Conservation (phyloP, 139 green algal genomes). For the Chlamydomonas asymmetrica region DNA sequence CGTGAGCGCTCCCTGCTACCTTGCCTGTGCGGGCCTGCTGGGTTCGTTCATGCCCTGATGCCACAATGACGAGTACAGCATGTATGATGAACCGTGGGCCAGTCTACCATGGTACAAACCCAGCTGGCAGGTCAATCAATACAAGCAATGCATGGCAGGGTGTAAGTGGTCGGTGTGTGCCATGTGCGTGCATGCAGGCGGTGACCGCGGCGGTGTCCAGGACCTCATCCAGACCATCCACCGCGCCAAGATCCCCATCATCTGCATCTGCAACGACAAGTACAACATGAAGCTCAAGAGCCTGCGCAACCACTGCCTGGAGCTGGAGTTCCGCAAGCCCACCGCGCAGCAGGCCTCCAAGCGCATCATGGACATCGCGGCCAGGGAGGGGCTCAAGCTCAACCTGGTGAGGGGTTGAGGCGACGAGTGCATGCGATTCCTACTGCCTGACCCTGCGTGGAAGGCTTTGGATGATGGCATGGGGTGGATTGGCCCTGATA, state of each 20-base stretch:
- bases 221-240: conserved; percentile 95
- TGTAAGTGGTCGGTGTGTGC: not conserved
- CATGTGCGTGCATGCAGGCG: conserved; percentile 49
- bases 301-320: conserved; percentile 85
- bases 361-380: conserved; percentile 75
- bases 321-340: conserved; percentile 87
- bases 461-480: conserved; percentile 4
- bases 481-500: no score
- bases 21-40: not conserved
- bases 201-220: conserved; percentile 89
- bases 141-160: no score
- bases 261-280: conserved; percentile 99
- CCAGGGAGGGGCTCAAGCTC: conserved; percentile 76
- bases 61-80: no score
- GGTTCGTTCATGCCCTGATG: not conserved
- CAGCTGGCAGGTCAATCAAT: no score
- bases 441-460: not conserved
- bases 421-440: no score
- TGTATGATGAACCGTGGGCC: no score
- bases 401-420: conserved; percentile 44
- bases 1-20: no score
- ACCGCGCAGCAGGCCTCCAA: conserved; percentile 80
- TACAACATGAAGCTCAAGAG: conserved; percentile 90
- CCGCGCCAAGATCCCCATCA: conserved; percentile 88
- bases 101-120: no score